phyloP scores from a whole-genome alignment of 2,329 filamentous ascomycete genomes.

The Aspergillus oerlinghausenensis region DNA sequence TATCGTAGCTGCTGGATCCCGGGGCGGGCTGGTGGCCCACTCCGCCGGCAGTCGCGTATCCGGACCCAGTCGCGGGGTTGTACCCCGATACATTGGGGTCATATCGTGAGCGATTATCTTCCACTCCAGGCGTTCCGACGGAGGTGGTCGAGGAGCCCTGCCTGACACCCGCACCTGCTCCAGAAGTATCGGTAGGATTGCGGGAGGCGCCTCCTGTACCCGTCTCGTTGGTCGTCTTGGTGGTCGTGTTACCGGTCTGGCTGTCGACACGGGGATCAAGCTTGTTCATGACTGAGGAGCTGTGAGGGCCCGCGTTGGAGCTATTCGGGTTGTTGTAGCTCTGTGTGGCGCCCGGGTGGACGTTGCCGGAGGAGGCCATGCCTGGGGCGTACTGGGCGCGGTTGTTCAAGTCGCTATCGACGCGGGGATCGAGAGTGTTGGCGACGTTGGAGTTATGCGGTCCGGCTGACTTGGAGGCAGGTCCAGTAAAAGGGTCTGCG shows the following conservation, averaged over 20 bases:
- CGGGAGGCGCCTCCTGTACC: slow-evolving; percentile 7
- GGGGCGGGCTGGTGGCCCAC: slow-evolving; percentile 8
- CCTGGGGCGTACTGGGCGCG: slow-evolving; percentile 18
- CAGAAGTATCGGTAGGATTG: slow-evolving; percentile 3
- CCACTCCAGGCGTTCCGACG: slow-evolving; percentile 17
- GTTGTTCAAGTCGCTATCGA: slow-evolving; percentile 29
- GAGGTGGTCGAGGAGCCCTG: slow-evolving; percentile 27
- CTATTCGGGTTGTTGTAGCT: not conserved
- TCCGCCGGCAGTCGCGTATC: slow-evolving; percentile 13
- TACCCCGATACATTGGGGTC: slow-evolving; percentile 17
- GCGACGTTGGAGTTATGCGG: slow-evolving; percentile 16
- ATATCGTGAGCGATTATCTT: slow-evolving; percentile 15
- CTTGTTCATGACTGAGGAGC: slow-evolving; percentile 21
- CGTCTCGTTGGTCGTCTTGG: slow-evolving; percentile 14
- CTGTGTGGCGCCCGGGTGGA: slow-evolving; percentile 8
- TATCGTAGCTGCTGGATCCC: slow-evolving; percentile 15
- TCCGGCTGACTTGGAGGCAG: slow-evolving; percentile 13
- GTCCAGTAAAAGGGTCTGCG: slow-evolving; percentile 9
- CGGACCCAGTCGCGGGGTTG: slow-evolving; percentile 24
- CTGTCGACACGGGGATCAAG: slow-evolving; percentile 26
- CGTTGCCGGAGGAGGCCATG: slow-evolving; percentile 10
- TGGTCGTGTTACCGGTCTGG: slow-evolving; percentile 15
- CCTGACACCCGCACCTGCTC: slow-evolving; percentile 6
- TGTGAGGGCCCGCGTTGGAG: slow-evolving; percentile 15
- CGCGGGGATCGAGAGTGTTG: slow-evolving; percentile 39